Base-by-base conservation (phyloP, 257 asterid species). In the Solanum chilense region DNA sequence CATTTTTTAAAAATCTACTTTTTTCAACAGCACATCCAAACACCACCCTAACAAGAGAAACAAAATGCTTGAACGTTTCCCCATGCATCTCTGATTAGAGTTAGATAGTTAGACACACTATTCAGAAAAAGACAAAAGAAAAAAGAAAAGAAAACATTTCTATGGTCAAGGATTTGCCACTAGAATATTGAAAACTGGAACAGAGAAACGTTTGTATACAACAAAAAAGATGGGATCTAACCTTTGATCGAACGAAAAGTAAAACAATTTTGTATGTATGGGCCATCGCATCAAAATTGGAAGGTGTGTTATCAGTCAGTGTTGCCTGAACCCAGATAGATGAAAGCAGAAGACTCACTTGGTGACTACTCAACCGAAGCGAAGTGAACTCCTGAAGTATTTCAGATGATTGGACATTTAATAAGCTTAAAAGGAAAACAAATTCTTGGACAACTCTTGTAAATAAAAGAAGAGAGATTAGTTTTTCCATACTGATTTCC, bases 241-340 rank as follows among this genome's bases (percentile, higher is more conserved):
- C 94, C 93, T 92, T 92, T 86, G 93, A 92, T 88, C 90, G 91
- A 86, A 88, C 89, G 85, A 92, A 89, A 75, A 90, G 89, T 66
- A 92, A 87, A 68, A 89, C 91, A 85, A 92, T 84, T n/a, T 90
- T 78, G 88, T 83, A 92, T 7, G 93, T 92, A 87, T 90, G 94
- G 39, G 93, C 92, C 92, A 92, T 87, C 77, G 93, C 93, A 82
- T 89, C 91, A 74, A 90, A 92, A 86, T 92, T 90, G 83, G 89
- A 90, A 21, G 94, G 93, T 35, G 90, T 56, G 88, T 92, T 92
- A 56, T 88, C 94, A 37, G 86, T 77, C 75, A 85, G 87, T 68
- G 90, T 75, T 83, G 94, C 93, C 89, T 92, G 93, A 82, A 89
- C 90, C 94, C 94, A 92, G 87, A 90, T 87, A 85, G 93, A 89